Base-by-base conservation (phyloP, 257 asterid genomes). In the Echites panduratus region DNA sequence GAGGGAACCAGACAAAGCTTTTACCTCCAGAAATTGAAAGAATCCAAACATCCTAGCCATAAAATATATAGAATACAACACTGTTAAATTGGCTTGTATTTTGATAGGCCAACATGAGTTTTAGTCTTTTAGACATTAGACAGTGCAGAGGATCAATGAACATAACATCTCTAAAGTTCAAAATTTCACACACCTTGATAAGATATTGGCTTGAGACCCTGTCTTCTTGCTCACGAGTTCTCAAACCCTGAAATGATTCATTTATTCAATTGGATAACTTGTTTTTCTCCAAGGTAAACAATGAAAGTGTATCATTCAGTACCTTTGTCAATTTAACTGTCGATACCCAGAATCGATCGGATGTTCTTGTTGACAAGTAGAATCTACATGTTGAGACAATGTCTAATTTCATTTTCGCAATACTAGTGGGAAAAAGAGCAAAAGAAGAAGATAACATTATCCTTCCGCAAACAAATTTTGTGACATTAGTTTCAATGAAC, bases 181-280 rank as follows among this genome's bases (percentile, higher is more conserved):
- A 67, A 58, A n/a, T 45, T 45, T 56, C 52, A 52, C 75, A 66
- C 76, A 94, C 98, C 97, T 91, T 88, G 84, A 89, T 78, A 82
- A 94, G 79, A 79, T 76, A 82, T 87, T 85, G 96, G 84, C 99
- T 94, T 66, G 97, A 89, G 75, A 94, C 92, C 66, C 73, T 80
- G 74, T 91, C 99, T 85, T 94, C 99, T 80, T 88, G 85, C 85
- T 94, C 97, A 74, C 97, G 96, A 68, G 91, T 87, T 79, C 99
- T 88, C 82, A 85, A 65, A 54, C 95, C 99, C 99, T 91, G 79
- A 81, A 77, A 77, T 40, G 53, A 52, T 73, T 68, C 45, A 73
- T 43, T 56, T 57, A 69, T 63, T 70, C 58, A 69, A 45, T 68
- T 48, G 59, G 44, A 53, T 57, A n/a, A 7, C 57, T 22, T 58